Base-by-base conservation (phyloP, 768 basidiomycete genomes). In the Lactarius vividus region DNA sequence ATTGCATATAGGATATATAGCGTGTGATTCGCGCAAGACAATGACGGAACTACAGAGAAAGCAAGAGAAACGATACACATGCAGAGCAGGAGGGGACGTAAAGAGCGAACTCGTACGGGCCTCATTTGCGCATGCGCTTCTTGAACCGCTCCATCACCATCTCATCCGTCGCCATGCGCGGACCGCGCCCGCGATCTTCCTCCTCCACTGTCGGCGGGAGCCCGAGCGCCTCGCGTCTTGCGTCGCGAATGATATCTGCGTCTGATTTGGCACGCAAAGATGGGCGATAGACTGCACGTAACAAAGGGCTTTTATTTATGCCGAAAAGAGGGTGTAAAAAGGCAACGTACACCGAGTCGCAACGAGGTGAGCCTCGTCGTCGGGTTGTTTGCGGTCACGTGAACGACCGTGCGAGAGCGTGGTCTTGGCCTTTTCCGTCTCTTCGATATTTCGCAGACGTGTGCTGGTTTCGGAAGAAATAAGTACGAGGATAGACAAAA, bases 91-190 rank as follows among this genome's bases (percentile, higher is more conserved):
- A 46, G 42, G 28, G 54, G 46, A 26, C 46, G 23, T n/a, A 26
- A 26, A 49, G 10, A 5, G 10, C n/a, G 44, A 46, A 46, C 9
- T 23, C n/a, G 10, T 46, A 46, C n/a, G n/a, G 2, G 37, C 59
- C 37, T 78, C 78, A 92, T 74, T 88, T 90, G 46, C 89, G 85
- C 91, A 94, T 93, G 64, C 95, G 81, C 79, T 98, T 97, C 83
- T 96, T 98, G 83, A 98, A 98, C 37, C 96, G 86, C 76, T 96
- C 94, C 92, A 95, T 92, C 61, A 92, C 92, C 77, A 90, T 74
- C 73, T 97, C 94, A 70, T 98, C 96, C 9, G 95, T 97, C 13
- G 95, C 95, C 83, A 88, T 87, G 71, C 92, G 91, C 16, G 83
- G 80, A 46, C 88, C 77, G 31, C 83, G 81, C 4, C 70, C 71